Percentiles rank a stretch among this genome's conserved stretches.
Conservation (phyloP, 1,284 basidiomycete genomes). For the Fistulina hepatica region DNA sequence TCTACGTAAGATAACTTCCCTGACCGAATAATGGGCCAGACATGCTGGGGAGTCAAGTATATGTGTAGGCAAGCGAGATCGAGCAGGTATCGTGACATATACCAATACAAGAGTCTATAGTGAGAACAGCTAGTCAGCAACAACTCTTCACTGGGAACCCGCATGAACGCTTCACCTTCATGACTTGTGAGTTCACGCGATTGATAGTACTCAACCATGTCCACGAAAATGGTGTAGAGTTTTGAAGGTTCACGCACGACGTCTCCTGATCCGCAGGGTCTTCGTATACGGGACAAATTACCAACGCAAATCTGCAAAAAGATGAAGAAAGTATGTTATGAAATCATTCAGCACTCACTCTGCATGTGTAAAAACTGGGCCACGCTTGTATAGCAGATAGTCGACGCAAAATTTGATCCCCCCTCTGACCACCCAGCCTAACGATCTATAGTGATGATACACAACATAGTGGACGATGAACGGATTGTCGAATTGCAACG, state of each 20-base stretch:
- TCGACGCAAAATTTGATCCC: conserved; percentile 98
- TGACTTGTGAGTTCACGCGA: conserved; percentile 93
- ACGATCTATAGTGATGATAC: conserved; percentile 92
- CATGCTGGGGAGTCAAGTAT: conserved; percentile 59
- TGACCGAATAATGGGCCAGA: conserved; percentile 62
- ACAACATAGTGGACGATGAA: conserved; percentile 86
- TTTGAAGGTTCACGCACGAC: conserved; percentile 53
- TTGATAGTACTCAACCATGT: conserved; percentile 96
- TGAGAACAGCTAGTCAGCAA: background rate
- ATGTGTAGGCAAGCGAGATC: conserved; percentile 38
- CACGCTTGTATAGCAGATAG: conserved; percentile 88
- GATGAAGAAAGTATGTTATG: conserved; percentile 2
- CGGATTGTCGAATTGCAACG: conserved; percentile 64
- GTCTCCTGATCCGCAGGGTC: conserved; percentile 58
- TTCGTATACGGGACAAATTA: conserved; percentile 84
- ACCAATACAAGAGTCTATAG: conserved; percentile 76
- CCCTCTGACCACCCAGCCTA: conserved; percentile 96
- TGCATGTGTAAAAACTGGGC: conserved; percentile 92
- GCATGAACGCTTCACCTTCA: conserved; percentile 57
- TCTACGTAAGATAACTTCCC: conserved; percentile 78
- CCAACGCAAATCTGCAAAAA: conserved; percentile 68
- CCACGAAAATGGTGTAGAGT: conserved; percentile 75
- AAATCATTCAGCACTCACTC: conserved; percentile 41
- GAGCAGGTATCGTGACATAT: conserved; percentile 83
- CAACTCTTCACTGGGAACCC: background rate